Percentiles rank a stretch among this genome's conserved stretches.
These are phyloP conservation scores for Orbilia brochopaga DNA, from an alignment of 2,329 filamentous ascomycete genomes.

Conservation along the genomic window DNA sequence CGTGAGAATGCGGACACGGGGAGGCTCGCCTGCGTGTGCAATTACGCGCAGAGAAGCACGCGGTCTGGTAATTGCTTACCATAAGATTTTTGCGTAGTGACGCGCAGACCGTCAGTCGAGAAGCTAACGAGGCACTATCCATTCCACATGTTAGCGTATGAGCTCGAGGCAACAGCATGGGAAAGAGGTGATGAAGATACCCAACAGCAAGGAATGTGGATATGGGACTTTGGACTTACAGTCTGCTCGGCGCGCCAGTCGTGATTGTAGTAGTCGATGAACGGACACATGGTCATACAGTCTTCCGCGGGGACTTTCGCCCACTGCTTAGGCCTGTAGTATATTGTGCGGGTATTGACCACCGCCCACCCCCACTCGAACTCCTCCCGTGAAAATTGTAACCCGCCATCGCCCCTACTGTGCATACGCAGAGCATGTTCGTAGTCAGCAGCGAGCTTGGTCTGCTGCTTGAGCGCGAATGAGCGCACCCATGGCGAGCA, in stretches of 20 bases:
- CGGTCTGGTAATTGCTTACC: conserved; percentile 10
- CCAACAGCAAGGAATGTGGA: no score
- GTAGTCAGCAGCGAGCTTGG: conserved; percentile 49
- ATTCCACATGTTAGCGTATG: neutral
- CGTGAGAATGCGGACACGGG: neutral
- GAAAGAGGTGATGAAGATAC: neutral
- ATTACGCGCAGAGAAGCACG: neutral
- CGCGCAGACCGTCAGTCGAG: conserved; percentile 30
- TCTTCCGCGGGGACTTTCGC: conserved; percentile 50
- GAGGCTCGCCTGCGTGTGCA: neutral
- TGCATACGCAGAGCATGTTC: conserved; percentile 41
- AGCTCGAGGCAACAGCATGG: neutral
- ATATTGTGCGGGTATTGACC: conserved; percentile 55
- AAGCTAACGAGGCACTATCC: conserved; percentile 32
- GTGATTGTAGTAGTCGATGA: conserved; percentile 56
- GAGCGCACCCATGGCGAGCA: conserved; percentile 32
- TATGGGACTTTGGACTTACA: no score
- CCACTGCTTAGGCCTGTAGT: conserved; percentile 52
- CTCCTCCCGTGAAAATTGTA: conserved; percentile 50
- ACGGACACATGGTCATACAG: conserved; percentile 54
- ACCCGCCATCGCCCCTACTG: neutral
- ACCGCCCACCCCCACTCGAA: conserved; percentile 53
- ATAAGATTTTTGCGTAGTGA: conserved; percentile 40
- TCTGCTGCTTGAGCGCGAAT: conserved; percentile 39
- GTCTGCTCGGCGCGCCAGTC: conserved; percentile 22